A percentile compares a stretch with the other conserved stretches of the same genome.
phyloP scores from a whole-genome alignment of 371 early-diverging fungal species.

The Polyrhizophydium stewartii region DNA sequence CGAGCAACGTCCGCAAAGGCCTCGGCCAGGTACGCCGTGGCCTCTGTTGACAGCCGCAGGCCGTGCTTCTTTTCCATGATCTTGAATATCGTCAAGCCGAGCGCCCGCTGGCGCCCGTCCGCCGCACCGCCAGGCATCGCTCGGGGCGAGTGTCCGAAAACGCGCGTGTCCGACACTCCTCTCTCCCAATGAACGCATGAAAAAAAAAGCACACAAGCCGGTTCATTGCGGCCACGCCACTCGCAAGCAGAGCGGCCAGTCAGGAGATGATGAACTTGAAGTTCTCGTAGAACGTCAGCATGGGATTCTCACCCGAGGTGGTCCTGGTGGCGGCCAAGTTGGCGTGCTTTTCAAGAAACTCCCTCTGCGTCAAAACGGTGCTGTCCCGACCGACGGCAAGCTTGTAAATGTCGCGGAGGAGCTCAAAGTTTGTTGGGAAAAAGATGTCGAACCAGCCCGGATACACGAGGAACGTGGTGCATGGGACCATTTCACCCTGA shows the following conservation, averaged over 20 bases:
- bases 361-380: slow-evolving; percentile 68
- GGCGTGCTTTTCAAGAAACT: slow-evolving; percentile 76
- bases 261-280: slow-evolving; percentile 58
- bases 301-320: slow-evolving; percentile 86
- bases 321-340: slow-evolving; percentile 73
- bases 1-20: slow-evolving; percentile 27
- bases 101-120: too few relatives aligned
- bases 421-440: slow-evolving; percentile 94
- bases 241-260: neutral
- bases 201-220: too few relatives aligned
- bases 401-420: slow-evolving; percentile 72
- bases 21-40: slow-evolving; percentile 53
- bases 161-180: neutral
- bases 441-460: slow-evolving; percentile 98
- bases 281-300: slow-evolving; percentile 92
- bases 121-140: too few relatives aligned
- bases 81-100: slow-evolving; percentile 22
- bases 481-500: slow-evolving; percentile 84
- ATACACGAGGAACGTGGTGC: slow-evolving; percentile 89
- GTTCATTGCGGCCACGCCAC: too few relatives aligned
- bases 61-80: slow-evolving; percentile 67
- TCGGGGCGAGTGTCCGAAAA: too few relatives aligned
- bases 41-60: slow-evolving; percentile 66
- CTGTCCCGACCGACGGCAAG: slow-evolving; percentile 42
- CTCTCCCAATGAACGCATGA: too few relatives aligned